phyloP scores from a whole-genome alignment of 495 filamentous ascomycete species.

The Penicillium canariense region DNA sequence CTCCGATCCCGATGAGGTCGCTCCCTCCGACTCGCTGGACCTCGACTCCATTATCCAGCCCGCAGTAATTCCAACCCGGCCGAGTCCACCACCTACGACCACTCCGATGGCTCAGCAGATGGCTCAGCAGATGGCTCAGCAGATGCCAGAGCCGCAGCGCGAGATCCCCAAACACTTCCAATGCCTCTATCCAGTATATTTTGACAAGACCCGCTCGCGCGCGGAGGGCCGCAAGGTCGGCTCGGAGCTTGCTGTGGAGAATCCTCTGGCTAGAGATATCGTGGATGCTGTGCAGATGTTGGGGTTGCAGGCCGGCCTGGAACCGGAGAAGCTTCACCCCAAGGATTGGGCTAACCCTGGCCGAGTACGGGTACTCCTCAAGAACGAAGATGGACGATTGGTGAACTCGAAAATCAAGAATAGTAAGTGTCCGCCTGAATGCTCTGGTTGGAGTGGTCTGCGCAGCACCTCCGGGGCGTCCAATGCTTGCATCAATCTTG shows the following conservation, averaged over 20 bases:
- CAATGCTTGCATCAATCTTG: neutral
- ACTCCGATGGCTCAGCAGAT: neutral
- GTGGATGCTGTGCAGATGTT: constrained; percentile 75
- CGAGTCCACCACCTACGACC: constrained; percentile 1
- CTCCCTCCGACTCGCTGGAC: constrained; percentile 66
- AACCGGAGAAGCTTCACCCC: constrained; percentile 88
- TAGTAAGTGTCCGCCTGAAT: constrained; percentile 54
- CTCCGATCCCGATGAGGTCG: constrained; percentile 71
- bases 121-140: constrained; percentile 38
- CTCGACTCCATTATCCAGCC: constrained; percentile 41
- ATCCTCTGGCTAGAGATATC: constrained; percentile 87
- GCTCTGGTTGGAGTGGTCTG: neutral
- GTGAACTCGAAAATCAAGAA: constrained; percentile 64
- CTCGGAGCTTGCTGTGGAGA: constrained; percentile 66
- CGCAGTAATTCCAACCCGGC: constrained; percentile 17
- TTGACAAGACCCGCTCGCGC: constrained; percentile 73
- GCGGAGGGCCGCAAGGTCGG: constrained; percentile 77
- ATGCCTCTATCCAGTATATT: constrained; percentile 94
- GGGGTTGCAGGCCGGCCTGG: constrained; percentile 73
- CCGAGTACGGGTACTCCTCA: constrained; percentile 74
- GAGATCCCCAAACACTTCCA: constrained; percentile 73
- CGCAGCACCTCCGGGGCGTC: neutral
- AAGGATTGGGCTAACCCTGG: constrained; percentile 98
- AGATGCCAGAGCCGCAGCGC: constrained; percentile 36
- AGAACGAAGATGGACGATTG: constrained; percentile 50